Percentiles rank a stretch among this genome's conserved stretches.
Conservation (phyloP, 2,329 filamentous ascomycete species). For the Scedosporium apiospermum region DNA sequence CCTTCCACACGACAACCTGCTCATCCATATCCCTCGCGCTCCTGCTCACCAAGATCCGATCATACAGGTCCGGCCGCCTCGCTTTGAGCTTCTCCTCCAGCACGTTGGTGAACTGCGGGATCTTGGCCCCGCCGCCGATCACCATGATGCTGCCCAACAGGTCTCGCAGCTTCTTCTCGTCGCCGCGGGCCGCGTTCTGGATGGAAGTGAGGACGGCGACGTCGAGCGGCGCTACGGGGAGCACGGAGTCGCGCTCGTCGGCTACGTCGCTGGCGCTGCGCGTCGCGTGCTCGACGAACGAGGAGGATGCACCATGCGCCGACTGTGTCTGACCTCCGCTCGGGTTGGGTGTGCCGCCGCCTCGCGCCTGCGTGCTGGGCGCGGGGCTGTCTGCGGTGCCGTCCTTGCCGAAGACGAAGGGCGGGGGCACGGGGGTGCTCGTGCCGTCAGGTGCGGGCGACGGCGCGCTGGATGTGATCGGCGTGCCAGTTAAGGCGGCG, state of each 20-base stretch:
- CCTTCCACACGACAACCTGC: slow-evolving; percentile 97
- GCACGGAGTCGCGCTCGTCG: slow-evolving; percentile 65
- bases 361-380: slow-evolving; percentile 32
- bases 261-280: slow-evolving; percentile 46
- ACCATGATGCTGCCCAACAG: slow-evolving; percentile 87
- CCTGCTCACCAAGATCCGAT: slow-evolving; percentile 52
- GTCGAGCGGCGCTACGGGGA: slow-evolving; percentile 78
- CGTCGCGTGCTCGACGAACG: slow-evolving; percentile 20
- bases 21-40: slow-evolving; percentile 91
- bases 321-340: slow-evolving; percentile 12
- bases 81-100: slow-evolving; percentile 74
- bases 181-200: slow-evolving; percentile 73
- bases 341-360: slow-evolving; percentile 34
- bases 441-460: slow-evolving; percentile 76
- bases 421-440: slow-evolving; percentile 54
- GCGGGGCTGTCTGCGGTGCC: slow-evolving; percentile 40
- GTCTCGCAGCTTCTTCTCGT: slow-evolving; percentile 89
- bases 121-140: slow-evolving; percentile 75
- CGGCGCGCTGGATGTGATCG: slow-evolving; percentile 74
- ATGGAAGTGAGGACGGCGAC: slow-evolving; percentile 85
- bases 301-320: not conserved
- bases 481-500: slow-evolving; percentile 65
- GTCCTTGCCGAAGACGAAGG: slow-evolving; percentile 41
- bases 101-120: slow-evolving; percentile 68
- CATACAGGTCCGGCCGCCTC: slow-evolving; percentile 49